Percentiles rank a stretch among this genome's conserved stretches.
Conservation (phyloP, 2,329 filamentous ascomycete species). For the Aulographum hederae region DNA sequence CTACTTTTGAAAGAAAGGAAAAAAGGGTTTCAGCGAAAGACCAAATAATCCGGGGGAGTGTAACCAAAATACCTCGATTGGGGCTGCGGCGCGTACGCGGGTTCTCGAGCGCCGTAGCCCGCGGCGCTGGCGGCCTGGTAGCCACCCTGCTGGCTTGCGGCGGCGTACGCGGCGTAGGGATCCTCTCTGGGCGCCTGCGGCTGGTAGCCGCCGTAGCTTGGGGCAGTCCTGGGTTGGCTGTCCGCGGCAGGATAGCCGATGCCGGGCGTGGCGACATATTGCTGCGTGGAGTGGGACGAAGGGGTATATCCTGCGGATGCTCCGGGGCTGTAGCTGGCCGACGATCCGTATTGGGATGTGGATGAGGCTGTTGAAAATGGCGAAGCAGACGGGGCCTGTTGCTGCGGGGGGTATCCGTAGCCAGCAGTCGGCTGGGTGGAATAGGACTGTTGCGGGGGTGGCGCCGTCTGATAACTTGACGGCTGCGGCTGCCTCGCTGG, state of each 20-base stretch:
- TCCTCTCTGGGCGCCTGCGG: not conserved
- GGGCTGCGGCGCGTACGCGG: slow-evolving; percentile 2
- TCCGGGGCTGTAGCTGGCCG: too few relatives aligned
- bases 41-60: slow-evolving; percentile 17
- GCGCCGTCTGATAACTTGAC: not conserved
- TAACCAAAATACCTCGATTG: slow-evolving; percentile 22
- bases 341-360: too few relatives aligned
- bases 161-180: not conserved
- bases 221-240: not conserved
- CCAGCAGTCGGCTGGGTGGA: not conserved
- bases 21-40: slow-evolving; percentile 18
- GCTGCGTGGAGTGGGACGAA: too few relatives aligned
- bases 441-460: too few relatives aligned
- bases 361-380: too few relatives aligned
- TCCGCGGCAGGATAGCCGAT: too few relatives aligned
- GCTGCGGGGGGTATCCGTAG: not conserved
- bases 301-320: too few relatives aligned
- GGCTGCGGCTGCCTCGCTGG: slow-evolving; percentile 9
- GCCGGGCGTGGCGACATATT: too few relatives aligned
- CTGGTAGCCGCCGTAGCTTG: not conserved
- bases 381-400: not conserved
- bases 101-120: not conserved
- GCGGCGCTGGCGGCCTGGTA: not conserved
- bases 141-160: not conserved
- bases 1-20: too few relatives aligned